phyloP scores from a whole-genome alignment of 371 early-diverging fungal species.

The Lichtheimia ramosa region DNA sequence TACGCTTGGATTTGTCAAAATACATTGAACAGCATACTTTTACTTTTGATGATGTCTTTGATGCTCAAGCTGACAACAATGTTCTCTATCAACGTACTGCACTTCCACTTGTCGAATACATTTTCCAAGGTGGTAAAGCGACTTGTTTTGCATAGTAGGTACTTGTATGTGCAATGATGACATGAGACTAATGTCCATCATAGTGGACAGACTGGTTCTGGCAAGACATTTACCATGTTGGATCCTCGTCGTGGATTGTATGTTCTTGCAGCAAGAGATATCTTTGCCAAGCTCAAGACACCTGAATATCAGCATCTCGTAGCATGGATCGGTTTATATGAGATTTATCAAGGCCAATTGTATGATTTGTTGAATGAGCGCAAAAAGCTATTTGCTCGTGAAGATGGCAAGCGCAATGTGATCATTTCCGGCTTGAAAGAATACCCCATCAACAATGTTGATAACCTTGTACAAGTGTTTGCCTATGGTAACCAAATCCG shows the following conservation, averaged over 20 bases:
- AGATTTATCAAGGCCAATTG: constrained; percentile 96
- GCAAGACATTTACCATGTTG: constrained; percentile 99
- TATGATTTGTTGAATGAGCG: constrained; percentile 92
- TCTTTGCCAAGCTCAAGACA: constrained; percentile 75
- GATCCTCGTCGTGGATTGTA: constrained; percentile 85
- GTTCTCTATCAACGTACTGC: constrained; percentile 89
- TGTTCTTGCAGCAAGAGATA: constrained; percentile 89
- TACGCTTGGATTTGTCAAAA: constrained; percentile 91
- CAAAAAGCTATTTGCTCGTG: constrained; percentile 90
- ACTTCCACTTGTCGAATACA: constrained; percentile 90
- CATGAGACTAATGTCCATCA: background rate
- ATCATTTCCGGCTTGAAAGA: constrained; percentile 88
- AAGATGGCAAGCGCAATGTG: constrained; percentile 94
- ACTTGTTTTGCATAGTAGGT: constrained; percentile 98
- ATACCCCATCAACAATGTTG: constrained; percentile 78
- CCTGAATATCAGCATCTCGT: constrained; percentile 75
- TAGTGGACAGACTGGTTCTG: constrained; percentile 94
- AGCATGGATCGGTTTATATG: constrained; percentile 91
- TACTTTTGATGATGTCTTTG: constrained; percentile 97
- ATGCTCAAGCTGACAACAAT: constrained; percentile 75
- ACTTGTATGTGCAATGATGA: background rate
- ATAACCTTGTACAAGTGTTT: constrained; percentile 89
- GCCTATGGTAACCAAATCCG: constrained; percentile 88
- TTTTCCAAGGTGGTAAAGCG: constrained; percentile 94
- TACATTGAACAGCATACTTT: constrained; percentile 95